Percentiles rank a stretch among this genome's conserved stretches.
phyloP scores from a whole-genome alignment of 768 basidiomycete genomes.

The Tulasnella sp. region DNA sequence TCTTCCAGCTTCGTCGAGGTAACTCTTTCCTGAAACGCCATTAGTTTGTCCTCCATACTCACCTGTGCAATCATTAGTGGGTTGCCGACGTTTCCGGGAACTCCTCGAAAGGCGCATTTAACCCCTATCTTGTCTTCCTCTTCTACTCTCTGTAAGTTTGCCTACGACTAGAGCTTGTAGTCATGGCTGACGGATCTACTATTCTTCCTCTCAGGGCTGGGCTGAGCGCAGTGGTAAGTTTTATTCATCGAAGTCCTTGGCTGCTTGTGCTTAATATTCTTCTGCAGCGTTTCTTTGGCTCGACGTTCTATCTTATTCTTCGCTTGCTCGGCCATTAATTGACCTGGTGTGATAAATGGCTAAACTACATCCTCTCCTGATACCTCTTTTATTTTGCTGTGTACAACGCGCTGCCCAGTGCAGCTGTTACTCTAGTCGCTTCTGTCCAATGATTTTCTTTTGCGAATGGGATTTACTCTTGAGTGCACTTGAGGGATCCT shows the following conservation, averaged over 20 bases:
- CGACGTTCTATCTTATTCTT: conserved; percentile 6
- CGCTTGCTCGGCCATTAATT: conserved; percentile 11
- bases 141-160: conserved; percentile 42
- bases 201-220: background rate
- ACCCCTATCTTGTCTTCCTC: conserved; percentile 79
- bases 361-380: background rate
- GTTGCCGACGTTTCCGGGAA: conserved; percentile 7
- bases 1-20: conserved; percentile 51
- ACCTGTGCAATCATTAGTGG: conserved; percentile 1
- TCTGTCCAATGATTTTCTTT: background rate
- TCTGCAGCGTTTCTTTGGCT: conserved; percentile 11
- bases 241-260: background rate
- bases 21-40: background rate
- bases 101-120: conserved; percentile 45
- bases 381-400: background rate
- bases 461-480: background rate
- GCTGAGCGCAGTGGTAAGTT: conserved; percentile 7
- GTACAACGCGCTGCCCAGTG: background rate
- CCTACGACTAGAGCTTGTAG: background rate
- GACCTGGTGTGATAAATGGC: background rate
- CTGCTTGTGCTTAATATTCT: background rate
- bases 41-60: background rate
- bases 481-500: background rate
- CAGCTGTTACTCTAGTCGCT: background rate
- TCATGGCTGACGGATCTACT: background rate